phyloP scores from a whole-genome alignment of 805 yeast species.

The Spathaspora passalidarum region DNA sequence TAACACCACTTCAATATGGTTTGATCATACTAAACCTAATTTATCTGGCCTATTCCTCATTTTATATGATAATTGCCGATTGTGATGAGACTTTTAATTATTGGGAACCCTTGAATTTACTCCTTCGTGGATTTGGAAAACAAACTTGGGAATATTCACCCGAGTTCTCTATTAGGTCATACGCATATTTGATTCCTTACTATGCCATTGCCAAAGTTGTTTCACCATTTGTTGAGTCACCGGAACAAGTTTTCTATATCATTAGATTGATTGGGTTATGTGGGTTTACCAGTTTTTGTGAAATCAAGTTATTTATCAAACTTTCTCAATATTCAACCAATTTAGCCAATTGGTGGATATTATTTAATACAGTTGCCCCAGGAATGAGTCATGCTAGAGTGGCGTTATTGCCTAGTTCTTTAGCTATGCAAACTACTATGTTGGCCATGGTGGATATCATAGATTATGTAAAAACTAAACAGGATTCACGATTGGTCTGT shows the following conservation, averaged over 20 bases:
- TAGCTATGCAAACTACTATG: conserved; percentile 53
- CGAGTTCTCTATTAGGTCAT: conserved; percentile 80
- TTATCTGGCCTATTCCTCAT: conserved; percentile 36
- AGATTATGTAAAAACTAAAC: conserved; percentile 13
- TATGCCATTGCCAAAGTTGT: conserved; percentile 25
- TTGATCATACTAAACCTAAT: conserved; percentile 8
- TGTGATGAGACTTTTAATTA: conserved; percentile 92
- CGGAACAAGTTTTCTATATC: conserved; percentile 43
- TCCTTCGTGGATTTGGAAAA: conserved; percentile 80
- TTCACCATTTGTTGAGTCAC: conserved; percentile 8
- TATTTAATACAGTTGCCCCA: conserved; percentile 62
- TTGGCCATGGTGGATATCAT: conserved; percentile 43
- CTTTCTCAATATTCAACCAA: conserved; percentile 33
- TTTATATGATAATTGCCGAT: conserved; percentile 73
- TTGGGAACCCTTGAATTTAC: conserved; percentile 87
- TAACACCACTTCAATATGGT: conserved; percentile 8
- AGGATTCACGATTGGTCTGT: not conserved
- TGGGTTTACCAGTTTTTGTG: conserved; percentile 45
- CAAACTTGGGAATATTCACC: conserved; percentile 98
- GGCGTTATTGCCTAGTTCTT: conserved; percentile 79
- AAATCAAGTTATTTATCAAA: conserved; percentile 47
- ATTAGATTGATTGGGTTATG: conserved; percentile 42
- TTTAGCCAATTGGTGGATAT: conserved; percentile 57
- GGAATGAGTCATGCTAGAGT: conserved; percentile 90
- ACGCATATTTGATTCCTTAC: conserved; percentile 66